A percentile compares a stretch with the other conserved stretches of the same genome.
phyloP scores from a whole-genome alignment of 495 filamentous ascomycete species.

The Penicillium cosmopolitanum region DNA sequence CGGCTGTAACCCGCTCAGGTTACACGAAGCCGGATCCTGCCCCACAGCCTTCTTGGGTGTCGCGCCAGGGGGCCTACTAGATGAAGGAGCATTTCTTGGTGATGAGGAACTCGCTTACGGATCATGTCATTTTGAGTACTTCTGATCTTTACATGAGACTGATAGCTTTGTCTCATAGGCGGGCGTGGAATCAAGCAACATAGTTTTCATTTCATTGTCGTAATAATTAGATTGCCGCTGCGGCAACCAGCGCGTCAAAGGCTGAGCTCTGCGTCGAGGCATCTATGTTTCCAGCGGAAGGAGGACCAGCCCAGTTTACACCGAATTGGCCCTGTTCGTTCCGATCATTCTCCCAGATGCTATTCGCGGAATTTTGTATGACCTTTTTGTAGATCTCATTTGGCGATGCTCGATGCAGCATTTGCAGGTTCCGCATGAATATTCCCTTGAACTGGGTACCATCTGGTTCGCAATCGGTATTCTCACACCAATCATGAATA shows the following conservation, averaged over 20 bases:
- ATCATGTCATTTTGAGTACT: too few species aligned
- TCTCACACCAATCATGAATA: conserved; percentile 69
- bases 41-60: conserved; percentile 14
- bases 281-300: conserved; percentile 44
- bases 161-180: too few species aligned
- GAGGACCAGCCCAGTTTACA: conserved; percentile 63
- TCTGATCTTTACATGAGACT: too few species aligned
- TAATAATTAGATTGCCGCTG: conserved; percentile 41
- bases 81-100: not conserved
- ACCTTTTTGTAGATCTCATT: conserved; percentile 55
- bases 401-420: conserved; percentile 57
- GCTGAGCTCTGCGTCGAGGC: conserved; percentile 69
- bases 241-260: conserved; percentile 71
- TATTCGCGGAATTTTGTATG: conserved; percentile 63
- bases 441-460: conserved; percentile 79
- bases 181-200: too few species aligned
- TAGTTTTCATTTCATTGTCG: not conserved
- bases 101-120: too few species aligned
- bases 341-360: conserved; percentile 68
- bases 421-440: conserved; percentile 70
- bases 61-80: conserved; percentile 17
- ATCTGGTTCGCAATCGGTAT: conserved; percentile 59
- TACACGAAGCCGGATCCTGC: conserved; percentile 13
- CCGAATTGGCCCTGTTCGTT: conserved; percentile 50
- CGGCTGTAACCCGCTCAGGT: conserved; percentile 14